phyloP scores from a whole-genome alignment of 179 eudicot genomes.

The Carnegiea gigantea region DNA sequence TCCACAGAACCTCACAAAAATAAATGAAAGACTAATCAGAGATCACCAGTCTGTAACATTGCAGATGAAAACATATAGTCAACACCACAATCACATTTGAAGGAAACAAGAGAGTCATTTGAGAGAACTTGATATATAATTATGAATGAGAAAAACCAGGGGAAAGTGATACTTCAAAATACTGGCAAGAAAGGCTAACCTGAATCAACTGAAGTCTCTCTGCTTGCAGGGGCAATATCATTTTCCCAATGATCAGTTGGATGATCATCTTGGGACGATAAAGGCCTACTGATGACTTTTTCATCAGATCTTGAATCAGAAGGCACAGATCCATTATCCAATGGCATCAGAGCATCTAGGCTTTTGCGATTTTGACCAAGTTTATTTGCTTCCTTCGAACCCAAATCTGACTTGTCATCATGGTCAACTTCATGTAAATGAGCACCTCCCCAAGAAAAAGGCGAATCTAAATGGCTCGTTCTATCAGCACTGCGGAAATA shows the following conservation, averaged over 20 bases:
- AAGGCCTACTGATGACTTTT: too few species aligned
- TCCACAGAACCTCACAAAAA: not conserved
- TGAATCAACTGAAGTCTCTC: constrained; percentile 20
- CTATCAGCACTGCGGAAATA: constrained; percentile 46
- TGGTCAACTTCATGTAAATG: not conserved
- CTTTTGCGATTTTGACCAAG: not conserved
- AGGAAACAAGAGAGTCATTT: not conserved
- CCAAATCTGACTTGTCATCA: constrained; percentile 7
- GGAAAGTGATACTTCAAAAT: not conserved
- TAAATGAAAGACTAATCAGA: not conserved
- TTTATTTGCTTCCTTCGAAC: not conserved
- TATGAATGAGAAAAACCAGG: not conserved
- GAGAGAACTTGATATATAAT: not conserved
- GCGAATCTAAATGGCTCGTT: constrained; percentile 10
- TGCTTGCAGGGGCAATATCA: not conserved
- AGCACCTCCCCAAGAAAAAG: constrained; percentile 13
- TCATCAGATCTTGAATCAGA: too few species aligned
- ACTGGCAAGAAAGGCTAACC: constrained; percentile 22
- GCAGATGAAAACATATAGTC: not conserved
- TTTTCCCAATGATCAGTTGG: not conserved
- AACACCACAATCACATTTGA: not conserved
- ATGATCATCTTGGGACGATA: not conserved
- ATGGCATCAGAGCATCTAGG: not conserved
- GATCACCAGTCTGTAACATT: not conserved
- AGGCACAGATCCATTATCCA: constrained; percentile 2